Base-by-base conservation (phyloP, 2,329 filamentous ascomycete genomes). In the Arthrobotrys sphaeroides region DNA sequence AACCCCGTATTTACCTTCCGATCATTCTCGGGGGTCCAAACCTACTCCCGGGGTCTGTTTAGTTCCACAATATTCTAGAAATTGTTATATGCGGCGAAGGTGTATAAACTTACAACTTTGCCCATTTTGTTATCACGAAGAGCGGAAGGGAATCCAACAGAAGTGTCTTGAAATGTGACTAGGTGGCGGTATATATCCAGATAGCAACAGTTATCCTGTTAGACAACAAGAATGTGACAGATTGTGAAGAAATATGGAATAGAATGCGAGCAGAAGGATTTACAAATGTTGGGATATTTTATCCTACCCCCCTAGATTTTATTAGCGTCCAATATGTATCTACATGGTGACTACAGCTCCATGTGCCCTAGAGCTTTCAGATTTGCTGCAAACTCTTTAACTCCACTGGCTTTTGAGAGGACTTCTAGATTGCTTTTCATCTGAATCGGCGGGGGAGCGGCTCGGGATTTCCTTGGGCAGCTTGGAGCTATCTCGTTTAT, bases 21-120 rank as follows among this genome's bases (percentile, higher is more conserved):
- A 57, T 80, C 78, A 33, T 78, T 79, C 51, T 80, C 79, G 1
- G 77, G 70, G 20, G 78, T 79, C 79, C 79, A 80, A 42, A 79
- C 78, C 79, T 80, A 45, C 13, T 26, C 31, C 5, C 31, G 16
- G n/a, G 22, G 38, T 13, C n/a, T 31, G 26, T 53, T 7, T 62
- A 43, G 26, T 12, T 28, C 47, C 43, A 4, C 12, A 18, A 53
- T 2, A 42, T 36, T 10, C 4, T n/a, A 28, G 20, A 5, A 4
- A 31, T 16, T n/a, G 53, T 60, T 16, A 33, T n/a, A 28, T 45
- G 18, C 45, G 13, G 40, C 36, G 5, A 12, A 26, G 16, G 26
- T 31, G 1, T 13, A n/a, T 13, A 28, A 47, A 53, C 69, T 22
- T 40, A 74, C 70, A 57, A 74, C 70, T 74, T 74, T 74, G 6